These are phyloP conservation scores for Xylaria sp. DNA, from an alignment of 2,329 filamentous ascomycete species.

Conservation along the genomic window DNA sequence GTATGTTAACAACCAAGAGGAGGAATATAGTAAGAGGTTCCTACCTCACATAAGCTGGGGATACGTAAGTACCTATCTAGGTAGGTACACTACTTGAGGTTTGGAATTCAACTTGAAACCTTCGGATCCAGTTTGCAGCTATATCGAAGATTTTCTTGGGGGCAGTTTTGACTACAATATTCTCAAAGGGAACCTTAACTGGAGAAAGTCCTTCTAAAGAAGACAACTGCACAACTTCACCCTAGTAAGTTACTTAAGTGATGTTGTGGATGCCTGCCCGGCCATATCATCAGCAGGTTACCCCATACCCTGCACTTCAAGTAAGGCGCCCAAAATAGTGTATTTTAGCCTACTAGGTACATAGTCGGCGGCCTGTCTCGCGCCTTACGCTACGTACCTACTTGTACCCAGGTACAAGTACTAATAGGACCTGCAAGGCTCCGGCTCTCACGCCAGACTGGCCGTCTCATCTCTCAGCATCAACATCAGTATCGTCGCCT, in stretches of 20 bases:
- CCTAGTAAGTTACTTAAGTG: no score
- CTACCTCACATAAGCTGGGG: no score
- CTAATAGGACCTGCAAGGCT: constrained; percentile 8
- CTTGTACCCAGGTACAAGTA: neutral
- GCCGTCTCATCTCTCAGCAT: constrained; percentile 14
- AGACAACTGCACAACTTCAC: neutral
- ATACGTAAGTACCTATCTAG: neutral
- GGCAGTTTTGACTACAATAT: neutral
- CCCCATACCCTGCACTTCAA: neutral
- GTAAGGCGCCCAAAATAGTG: no score
- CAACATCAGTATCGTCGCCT: constrained; percentile 17
- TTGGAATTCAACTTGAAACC: constrained; percentile 4
- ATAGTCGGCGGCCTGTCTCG: neutral
- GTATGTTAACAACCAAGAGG: neutral
- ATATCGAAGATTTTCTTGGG: neutral
- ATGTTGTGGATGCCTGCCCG: no score
- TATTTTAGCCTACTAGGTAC: neutral
- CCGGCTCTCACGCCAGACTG: constrained; percentile 10
- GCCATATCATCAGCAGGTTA: neutral
- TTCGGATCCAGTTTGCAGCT: neutral
- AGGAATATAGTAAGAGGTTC: neutral
- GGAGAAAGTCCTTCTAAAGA: neutral
- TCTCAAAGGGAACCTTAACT: neutral
- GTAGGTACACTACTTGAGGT: neutral
- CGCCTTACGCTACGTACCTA: neutral